Evolutionary conservation across 805 yeast genomes (phyloP).

Genomic region (Isabelozyma gotoi): DNA sequence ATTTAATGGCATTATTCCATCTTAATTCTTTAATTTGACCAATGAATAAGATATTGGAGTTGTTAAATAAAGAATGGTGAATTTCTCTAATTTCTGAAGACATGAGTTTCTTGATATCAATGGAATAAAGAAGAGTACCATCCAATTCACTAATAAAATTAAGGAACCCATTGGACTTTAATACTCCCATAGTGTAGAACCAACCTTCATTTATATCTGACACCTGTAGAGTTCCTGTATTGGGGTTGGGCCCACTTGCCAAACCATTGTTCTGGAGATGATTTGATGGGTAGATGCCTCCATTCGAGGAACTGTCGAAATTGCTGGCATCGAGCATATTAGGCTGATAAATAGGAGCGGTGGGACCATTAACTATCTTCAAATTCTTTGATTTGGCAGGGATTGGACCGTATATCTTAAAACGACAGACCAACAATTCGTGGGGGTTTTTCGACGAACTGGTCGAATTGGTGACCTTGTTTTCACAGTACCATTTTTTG

Average conservation of each 20-base stretch:
- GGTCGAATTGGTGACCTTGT: constrained; percentile 25
- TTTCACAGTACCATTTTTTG: constrained; percentile 51
- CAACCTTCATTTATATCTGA: constrained; percentile 50
- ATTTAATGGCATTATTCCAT: constrained; percentile 34
- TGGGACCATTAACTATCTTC: constrained; percentile 35
- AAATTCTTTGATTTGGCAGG: constrained; percentile 41
- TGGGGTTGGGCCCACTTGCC: background rate
- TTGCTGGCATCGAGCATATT: constrained; percentile 5
- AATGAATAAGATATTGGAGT: constrained; percentile 56
- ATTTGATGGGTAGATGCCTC: background rate
- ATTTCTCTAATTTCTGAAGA: constrained; percentile 63
- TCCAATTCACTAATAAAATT: constrained; percentile 63
- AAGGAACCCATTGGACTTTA: constrained; percentile 61
- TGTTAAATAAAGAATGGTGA: constrained; percentile 61
- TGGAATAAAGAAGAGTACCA: constrained; percentile 58
- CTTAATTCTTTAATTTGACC: constrained; percentile 59
- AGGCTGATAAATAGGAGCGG: constrained; percentile 32
- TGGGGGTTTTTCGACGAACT: constrained; percentile 22
- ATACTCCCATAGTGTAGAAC: constrained; percentile 71
- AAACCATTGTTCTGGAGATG: background rate
- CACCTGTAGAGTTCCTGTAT: constrained; percentile 6
- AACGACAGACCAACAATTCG: constrained; percentile 58
- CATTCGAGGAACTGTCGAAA: background rate
- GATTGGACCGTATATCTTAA: constrained; percentile 64
- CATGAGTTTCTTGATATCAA: constrained; percentile 52